Evolutionary conservation across 148 eudicot species (phyloP).

Genomic region (Fagopyrum tataricum): DNA sequence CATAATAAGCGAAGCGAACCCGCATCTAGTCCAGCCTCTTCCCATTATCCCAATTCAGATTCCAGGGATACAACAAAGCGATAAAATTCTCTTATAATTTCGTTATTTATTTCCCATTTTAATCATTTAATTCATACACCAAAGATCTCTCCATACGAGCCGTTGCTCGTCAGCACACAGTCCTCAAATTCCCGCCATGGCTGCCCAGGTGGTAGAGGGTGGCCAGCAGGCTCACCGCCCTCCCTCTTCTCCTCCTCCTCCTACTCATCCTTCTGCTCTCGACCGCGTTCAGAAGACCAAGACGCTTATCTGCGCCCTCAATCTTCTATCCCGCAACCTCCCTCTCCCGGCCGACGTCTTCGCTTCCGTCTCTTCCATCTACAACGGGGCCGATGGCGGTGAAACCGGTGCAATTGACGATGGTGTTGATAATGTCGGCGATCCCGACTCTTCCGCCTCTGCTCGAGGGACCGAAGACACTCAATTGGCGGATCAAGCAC

Average conservation of each 20-base stretch:
- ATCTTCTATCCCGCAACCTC: conserved; percentile 78
- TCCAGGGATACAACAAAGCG: background rate
- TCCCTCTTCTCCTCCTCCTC: background rate
- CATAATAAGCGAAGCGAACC: background rate
- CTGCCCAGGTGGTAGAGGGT: conserved; percentile 11
- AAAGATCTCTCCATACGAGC: conserved; percentile 5
- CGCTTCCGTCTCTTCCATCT: conserved; percentile 66
- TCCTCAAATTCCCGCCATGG: conserved; percentile 15
- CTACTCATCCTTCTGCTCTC: background rate
- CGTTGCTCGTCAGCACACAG: conserved; percentile 4
- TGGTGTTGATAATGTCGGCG: conserved; percentile 2
- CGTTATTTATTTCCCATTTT: background rate
- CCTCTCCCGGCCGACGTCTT: conserved; percentile 77
- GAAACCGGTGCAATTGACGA: background rate
- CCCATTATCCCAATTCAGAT: background rate
- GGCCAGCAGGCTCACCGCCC: background rate
- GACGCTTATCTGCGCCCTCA: conserved; percentile 83
- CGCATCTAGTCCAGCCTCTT: background rate
- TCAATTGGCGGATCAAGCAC: conserved; percentile 11
- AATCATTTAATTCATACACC: background rate
- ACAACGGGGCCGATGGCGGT: conserved; percentile 15
- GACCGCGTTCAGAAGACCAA: conserved; percentile 55
- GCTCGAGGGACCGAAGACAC: background rate
- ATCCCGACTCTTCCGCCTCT: conserved; percentile 4
- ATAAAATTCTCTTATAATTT: background rate